Evolutionary conservation across 129 eudicot genomes (phyloP), one percentile per base, ranked within the genome.

Genomic region (Heracleum sosnowskyi): DNA sequence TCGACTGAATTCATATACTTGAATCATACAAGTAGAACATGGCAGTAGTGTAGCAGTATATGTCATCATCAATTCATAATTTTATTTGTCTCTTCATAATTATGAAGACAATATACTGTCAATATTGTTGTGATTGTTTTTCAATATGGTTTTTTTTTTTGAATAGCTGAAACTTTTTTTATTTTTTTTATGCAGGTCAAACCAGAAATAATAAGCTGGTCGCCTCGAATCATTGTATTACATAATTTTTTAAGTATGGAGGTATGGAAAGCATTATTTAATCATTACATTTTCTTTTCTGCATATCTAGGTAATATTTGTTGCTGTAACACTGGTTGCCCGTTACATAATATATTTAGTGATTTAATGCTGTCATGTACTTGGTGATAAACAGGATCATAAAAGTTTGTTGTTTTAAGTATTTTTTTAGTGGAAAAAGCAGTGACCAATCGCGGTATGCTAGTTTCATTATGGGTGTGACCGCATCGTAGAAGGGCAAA

Each of bases 131-230:
- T 37, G 9, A 34, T 69, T 20, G 1, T 22, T 17, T 0, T 69
- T 69, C 16, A 11, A 20, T 13, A 22, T 39, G 51, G 34, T n/a
- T 11, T 22, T 22, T 17, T 9, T 41, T 37, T 8, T n/a, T n/a
- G n/a, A n/a, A n/a, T 75, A 41, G 53, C 76, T 55, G 73, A 81
- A 81, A 28, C 39, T 60, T 70, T 64, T 78, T 20, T 79, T 73
- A 12, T 26, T 37, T 75, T 22, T 64, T 78, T 6, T 57, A 36
- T 90, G 82, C 84, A 93, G 98, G 92, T 93, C 45, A 93, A 93
- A 79, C 98, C 98, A 77, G 98, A 93, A 81, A 81, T 93, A 57
- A 45, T 93, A 76, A 93, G 97, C 87, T 93, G 98, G 98, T 81
- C 92, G 34, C 98, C 98, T 24, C 83, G 98, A 55, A 93, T 93